Base-by-base conservation (phyloP, 441 rosid species). In the Biscutella auriculata region DNA sequence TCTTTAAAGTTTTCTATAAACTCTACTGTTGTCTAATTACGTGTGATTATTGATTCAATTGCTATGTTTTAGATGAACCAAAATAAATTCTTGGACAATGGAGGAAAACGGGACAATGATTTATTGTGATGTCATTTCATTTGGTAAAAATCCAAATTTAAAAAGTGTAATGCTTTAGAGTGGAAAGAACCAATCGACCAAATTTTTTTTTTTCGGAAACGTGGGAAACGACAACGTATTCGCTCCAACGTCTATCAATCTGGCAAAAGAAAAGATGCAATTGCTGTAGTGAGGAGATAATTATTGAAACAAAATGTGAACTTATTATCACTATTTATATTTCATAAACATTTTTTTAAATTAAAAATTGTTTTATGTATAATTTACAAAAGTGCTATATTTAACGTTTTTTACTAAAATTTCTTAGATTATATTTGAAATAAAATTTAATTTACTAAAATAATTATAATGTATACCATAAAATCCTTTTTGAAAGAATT, bases 111-210 rank as follows among this genome's bases (percentile, higher is more conserved):
- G 4, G 54, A 59, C 33, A 44, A 28, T 28, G 67, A 69, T 17
- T 49, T 17, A 49, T 32, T 35, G 53, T 37, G 29, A 28, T 28
- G 42, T 64, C 49, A 36, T 69, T 70, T 60, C 62, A 36, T 15
- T 60, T 63, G 33, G 13, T 51, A 58, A 27, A 46, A 48, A 32
- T 39, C 54, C 57, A 63, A 63, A 66, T 66, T 36, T 8, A 34
- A 51, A 60, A 56, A 45, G 68, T 48, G 45, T 14, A 17, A 27
- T 32, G 44, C 71, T 66, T 76, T 72, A 37, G 64, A 63, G 77
- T 72, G 78, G 82, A 60, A 68, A 37, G 15, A 49, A 25, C 6
- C 11, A 21, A 28, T 10, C 16, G 46, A 11, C 3, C 12, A 35
- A 48, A 26, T 27, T 21, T 14, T 9, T 6, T n/a, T n/a, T n/a